Evolutionary conservation across 23 red algal species (phyloP).

Genomic region (Gracilaria gracilis): DNA sequence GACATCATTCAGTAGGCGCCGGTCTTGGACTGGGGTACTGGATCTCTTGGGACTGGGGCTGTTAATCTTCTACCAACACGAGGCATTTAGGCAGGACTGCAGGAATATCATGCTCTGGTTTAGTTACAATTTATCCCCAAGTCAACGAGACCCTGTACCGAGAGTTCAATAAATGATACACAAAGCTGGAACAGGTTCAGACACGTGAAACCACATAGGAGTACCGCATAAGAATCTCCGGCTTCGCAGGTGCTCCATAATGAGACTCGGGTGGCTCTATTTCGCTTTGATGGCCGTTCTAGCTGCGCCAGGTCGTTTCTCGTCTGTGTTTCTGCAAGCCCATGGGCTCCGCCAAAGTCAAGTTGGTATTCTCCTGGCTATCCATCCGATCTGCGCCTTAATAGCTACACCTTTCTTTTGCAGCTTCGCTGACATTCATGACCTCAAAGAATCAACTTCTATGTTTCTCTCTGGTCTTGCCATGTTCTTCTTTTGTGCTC

Average conservation of each 20-base stretch:
- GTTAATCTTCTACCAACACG: too few species aligned
- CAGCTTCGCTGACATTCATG: slow-evolving; percentile 42
- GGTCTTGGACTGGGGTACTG: too few species aligned
- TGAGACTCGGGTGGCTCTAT: slow-evolving; percentile 58
- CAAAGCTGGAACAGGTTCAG: too few species aligned
- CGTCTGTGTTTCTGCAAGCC: slow-evolving; percentile 34
- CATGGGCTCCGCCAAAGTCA: slow-evolving; percentile 35
- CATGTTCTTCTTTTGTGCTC: slow-evolving; percentile 29
- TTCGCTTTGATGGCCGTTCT: slow-evolving; percentile 48
- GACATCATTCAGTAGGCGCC: too few species aligned
- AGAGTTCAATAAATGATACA: too few species aligned
- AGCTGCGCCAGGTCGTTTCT: slow-evolving; percentile 68
- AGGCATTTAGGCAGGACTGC: too few species aligned
- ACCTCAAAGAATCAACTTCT: background rate
- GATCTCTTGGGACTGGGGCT: too few species aligned
- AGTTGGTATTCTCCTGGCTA: slow-evolving; percentile 53
- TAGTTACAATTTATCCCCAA: too few species aligned
- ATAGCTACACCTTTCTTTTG: slow-evolving; percentile 41
- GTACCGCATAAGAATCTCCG: background rate
- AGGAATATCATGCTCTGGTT: too few species aligned
- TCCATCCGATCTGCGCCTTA: slow-evolving; percentile 24
- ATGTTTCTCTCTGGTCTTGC: background rate
- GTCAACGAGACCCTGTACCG: too few species aligned
- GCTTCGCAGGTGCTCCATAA: background rate
- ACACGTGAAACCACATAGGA: background rate